Percentiles rank a stretch among this genome's conserved stretches.
Conservation (phyloP, 495 filamentous ascomycete species). For the Podospora pseudoanserina region DNA sequence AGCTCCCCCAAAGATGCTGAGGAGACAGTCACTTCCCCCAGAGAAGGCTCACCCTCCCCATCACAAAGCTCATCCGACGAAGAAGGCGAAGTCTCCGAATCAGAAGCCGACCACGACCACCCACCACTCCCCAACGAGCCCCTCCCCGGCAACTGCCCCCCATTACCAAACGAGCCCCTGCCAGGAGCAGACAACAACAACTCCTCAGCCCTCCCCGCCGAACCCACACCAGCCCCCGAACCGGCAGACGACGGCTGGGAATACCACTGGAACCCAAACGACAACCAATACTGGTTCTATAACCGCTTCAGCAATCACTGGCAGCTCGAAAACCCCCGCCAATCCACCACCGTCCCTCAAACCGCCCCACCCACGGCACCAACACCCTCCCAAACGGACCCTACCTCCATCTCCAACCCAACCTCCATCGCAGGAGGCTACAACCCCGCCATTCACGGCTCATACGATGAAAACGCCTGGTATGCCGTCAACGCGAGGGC, state of each 20-base stretch:
- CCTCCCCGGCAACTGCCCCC: slow-evolving; percentile 20
- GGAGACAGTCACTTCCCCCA: background rate
- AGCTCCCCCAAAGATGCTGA: background rate
- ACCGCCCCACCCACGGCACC: slow-evolving; percentile 18
- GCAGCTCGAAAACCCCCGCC: slow-evolving; percentile 89
- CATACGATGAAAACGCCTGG: slow-evolving; percentile 89
- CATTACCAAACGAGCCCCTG: slow-evolving; percentile 32
- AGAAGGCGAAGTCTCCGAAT: slow-evolving; percentile 21
- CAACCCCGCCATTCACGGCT: slow-evolving; percentile 92
- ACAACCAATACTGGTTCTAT: slow-evolving; percentile 80
- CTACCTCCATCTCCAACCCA: slow-evolving; percentile 27
- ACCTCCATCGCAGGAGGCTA: slow-evolving; percentile 62
- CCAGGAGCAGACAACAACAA: slow-evolving; percentile 11
- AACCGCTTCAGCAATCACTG: slow-evolving; percentile 73
- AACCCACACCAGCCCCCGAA: slow-evolving; percentile 30
- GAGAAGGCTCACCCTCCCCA: slow-evolving; percentile 2
- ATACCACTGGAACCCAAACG: slow-evolving; percentile 71
- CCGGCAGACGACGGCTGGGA: slow-evolving; percentile 81
- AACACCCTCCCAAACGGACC: slow-evolving; percentile 28
- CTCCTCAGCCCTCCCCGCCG: slow-evolving; percentile 39
- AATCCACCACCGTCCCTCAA: slow-evolving; percentile 26
- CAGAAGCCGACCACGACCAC: slow-evolving; percentile 7
- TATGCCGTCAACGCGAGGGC: slow-evolving; percentile 63
- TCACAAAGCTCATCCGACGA: slow-evolving; percentile 5
- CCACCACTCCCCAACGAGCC: slow-evolving; percentile 18